Percentiles rank a stretch among this genome's conserved stretches.
Conservation (phyloP, 1,139 yeast species). For the Eremothecium coryli region DNA sequence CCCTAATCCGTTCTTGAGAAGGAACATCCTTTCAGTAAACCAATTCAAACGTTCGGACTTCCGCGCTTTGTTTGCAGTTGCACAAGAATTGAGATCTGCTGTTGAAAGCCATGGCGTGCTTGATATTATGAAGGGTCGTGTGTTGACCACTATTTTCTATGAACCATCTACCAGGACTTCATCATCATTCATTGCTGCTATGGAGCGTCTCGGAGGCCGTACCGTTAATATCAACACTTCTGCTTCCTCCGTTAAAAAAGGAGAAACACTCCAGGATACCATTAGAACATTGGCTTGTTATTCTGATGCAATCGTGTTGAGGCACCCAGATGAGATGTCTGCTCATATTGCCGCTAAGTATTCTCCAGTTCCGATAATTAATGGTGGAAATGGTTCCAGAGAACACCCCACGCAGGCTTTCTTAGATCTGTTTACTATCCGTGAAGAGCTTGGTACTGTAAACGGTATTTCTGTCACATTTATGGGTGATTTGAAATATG, state of each 20-base stretch:
- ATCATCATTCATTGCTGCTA: slow-evolving; percentile 95
- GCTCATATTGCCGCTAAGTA: slow-evolving; percentile 93
- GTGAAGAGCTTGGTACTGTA: slow-evolving; percentile 98
- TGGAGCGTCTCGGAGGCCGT: slow-evolving; percentile 99
- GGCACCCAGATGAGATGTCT: slow-evolving; percentile 90
- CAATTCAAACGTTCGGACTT: slow-evolving; percentile 81
- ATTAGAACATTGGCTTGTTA: slow-evolving; percentile 90
- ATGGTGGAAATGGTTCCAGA: slow-evolving; percentile 95
- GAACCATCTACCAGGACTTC: slow-evolving; percentile 98
- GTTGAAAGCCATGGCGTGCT: slow-evolving; percentile 95
- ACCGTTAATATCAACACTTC: slow-evolving; percentile 80
- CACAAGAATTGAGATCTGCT: slow-evolving; percentile 95
- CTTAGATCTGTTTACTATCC: slow-evolving; percentile 91
- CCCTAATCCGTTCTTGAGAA: slow-evolving; percentile 82
- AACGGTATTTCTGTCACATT: slow-evolving; percentile 96
- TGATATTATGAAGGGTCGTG: slow-evolving; percentile 82
- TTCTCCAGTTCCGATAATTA: slow-evolving; percentile 94
- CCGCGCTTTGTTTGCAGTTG: slow-evolving; percentile 88
- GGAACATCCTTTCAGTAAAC: slow-evolving; percentile 78
- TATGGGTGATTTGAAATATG: slow-evolving; percentile 97
- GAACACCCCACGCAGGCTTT: slow-evolving; percentile 99
- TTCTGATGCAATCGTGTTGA: slow-evolving; percentile 91
- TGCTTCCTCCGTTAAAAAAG: slow-evolving; percentile 90
- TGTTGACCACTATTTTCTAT: slow-evolving; percentile 89
- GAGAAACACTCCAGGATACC: slow-evolving; percentile 96